Evolutionary conservation across 2,329 filamentous ascomycete genomes (phyloP).

Genomic region (Botrytis pseudocinerea): DNA sequence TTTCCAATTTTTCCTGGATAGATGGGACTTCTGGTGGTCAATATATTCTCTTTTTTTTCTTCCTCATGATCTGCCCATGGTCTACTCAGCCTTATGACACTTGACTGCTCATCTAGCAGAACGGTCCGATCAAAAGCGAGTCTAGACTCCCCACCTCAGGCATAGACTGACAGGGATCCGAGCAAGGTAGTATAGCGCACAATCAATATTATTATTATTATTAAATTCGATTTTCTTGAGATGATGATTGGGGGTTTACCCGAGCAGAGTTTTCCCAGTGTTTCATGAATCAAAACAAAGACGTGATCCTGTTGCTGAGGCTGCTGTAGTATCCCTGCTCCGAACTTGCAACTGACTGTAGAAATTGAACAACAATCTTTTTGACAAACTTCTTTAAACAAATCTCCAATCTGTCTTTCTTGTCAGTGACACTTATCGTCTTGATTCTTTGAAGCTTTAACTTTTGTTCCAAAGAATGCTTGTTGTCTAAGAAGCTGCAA

Average conservation of each 20-base stretch:
- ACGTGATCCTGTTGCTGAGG: not conserved
- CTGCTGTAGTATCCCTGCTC: not conserved
- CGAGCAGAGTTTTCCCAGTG: not conserved
- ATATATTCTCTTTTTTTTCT: not conserved
- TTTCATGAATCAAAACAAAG: not conserved
- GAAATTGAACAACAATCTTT: not conserved
- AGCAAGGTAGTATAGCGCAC: not conserved
- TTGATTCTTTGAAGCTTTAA: not conserved
- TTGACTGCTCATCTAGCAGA: not conserved
- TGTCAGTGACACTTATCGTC: not conserved
- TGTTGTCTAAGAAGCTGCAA: not conserved
- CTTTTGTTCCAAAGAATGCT: not conserved
- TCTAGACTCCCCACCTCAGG: conserved; percentile 12
- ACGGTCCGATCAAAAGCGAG: not conserved
- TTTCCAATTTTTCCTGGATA: not conserved
- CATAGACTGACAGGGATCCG: conserved; percentile 1
- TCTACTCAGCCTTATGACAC: conserved; percentile 9
- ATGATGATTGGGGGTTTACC: not conserved
- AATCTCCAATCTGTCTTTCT: not conserved
- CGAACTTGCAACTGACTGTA: not conserved
- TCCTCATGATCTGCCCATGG: not conserved
- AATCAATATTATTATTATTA: not conserved
- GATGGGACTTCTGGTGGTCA: not conserved
- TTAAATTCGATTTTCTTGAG: not conserved
- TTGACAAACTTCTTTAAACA: not conserved